phyloP scores from a whole-genome alignment of 1,284 basidiomycete species.

The Pholiota adiposa region DNA sequence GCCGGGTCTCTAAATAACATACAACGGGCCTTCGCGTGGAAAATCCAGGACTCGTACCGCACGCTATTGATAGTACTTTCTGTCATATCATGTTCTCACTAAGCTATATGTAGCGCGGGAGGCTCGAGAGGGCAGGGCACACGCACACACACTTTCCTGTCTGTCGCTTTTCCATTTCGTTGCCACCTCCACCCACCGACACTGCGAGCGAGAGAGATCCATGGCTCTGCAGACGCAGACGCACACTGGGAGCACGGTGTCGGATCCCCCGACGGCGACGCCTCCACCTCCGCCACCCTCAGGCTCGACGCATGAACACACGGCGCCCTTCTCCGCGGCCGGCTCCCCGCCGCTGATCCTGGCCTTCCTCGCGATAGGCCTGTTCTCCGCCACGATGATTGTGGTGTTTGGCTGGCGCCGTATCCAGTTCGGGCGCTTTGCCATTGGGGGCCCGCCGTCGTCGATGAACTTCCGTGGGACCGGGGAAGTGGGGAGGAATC shows the following conservation, averaged over 20 bases:
- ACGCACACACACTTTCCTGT: too few relatives aligned
- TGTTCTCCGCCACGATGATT: conserved; percentile 46
- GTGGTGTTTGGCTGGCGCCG: conserved; percentile 48
- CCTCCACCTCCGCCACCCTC: conserved; percentile 2
- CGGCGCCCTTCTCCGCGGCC: conserved; percentile 28
- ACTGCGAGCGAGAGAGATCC: conserved; percentile 8
- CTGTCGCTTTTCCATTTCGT: too few relatives aligned
- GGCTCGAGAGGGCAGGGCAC: neutral
- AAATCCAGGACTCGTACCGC: neutral
- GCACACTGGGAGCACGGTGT: conserved; percentile 5
- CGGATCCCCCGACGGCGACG: conserved; percentile 9
- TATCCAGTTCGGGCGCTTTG: conserved; percentile 30
- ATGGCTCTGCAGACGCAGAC: conserved; percentile 22
- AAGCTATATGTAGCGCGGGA: conserved; percentile 13
- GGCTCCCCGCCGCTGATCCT: conserved; percentile 52
- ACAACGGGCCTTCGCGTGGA: neutral
- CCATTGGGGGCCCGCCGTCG: neutral
- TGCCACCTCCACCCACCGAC: too few relatives aligned
- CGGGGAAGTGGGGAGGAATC: neutral
- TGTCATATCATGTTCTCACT: conserved; percentile 20
- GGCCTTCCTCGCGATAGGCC: conserved; percentile 52
- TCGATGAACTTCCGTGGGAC: neutral
- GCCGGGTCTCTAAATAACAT: conserved; percentile 5
- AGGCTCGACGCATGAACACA: conserved; percentile 7
- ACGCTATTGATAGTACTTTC: conserved; percentile 14